Conservation (phyloP, 192 early-diverging fungal genomes). For the Backusella psychrophila region DNA sequence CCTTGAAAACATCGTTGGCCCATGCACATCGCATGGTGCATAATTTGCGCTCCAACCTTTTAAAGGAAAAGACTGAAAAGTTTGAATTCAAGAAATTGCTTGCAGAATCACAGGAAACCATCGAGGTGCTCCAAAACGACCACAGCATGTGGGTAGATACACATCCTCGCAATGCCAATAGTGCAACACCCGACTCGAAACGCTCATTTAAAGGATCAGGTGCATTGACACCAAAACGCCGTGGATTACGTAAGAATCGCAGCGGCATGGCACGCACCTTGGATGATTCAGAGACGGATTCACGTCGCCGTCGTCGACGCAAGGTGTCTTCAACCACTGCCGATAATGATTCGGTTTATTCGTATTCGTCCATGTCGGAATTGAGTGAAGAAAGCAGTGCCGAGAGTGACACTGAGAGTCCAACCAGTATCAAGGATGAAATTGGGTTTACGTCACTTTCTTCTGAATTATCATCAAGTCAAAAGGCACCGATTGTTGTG, state of each 20-base stretch:
- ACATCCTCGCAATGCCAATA: background rate
- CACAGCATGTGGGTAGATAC: conserved; percentile 33
- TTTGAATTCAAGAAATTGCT: conserved; percentile 53
- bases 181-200: background rate
- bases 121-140: conserved; percentile 52
- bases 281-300: background rate
- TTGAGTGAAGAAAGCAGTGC: conserved; percentile 9
- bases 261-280: background rate
- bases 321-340: background rate
- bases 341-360: conserved; percentile 2
- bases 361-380: conserved; percentile 3
- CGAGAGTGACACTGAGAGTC: conserved; percentile 14
- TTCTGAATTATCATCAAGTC: conserved; percentile 22
- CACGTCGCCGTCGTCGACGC: background rate
- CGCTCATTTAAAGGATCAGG: background rate
- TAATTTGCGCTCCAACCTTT: conserved; percentile 49
- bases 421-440: background rate
- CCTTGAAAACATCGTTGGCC: conserved; percentile 34
- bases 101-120: conserved; percentile 53
- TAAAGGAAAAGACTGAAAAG: conserved; percentile 55
- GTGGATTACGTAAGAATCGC: background rate
- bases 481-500: conserved; percentile 11
- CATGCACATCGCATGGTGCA: conserved; percentile 53
- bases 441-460: conserved; percentile 15
- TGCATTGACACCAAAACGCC: background rate